phyloP scores from a whole-genome alignment of 2,329 filamentous ascomycete species.

The Aureobasidium sp. region DNA sequence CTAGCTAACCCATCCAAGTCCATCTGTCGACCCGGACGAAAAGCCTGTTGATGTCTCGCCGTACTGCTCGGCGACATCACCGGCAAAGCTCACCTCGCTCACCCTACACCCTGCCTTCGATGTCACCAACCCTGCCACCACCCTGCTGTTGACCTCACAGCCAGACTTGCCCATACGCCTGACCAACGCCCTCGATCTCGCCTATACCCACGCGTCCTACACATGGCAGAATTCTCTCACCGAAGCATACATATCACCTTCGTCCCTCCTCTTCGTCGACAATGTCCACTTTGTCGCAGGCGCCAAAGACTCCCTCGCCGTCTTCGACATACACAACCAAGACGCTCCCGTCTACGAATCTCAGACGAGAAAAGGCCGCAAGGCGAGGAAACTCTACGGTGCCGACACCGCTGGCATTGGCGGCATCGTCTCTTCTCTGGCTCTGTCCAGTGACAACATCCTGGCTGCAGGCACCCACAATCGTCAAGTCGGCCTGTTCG shows the following conservation, averaged over 20 bases:
- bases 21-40: slow-evolving; percentile 19
- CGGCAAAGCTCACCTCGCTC: slow-evolving; percentile 38
- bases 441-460: slow-evolving; percentile 36
- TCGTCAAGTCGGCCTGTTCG: slow-evolving; percentile 49
- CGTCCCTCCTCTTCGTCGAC: slow-evolving; percentile 45
- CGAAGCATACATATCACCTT: slow-evolving; percentile 47
- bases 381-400: slow-evolving; percentile 30
- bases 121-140: slow-evolving; percentile 41
- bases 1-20: slow-evolving; percentile 41
- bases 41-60: background rate
- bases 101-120: slow-evolving; percentile 47
- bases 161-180: slow-evolving; percentile 49
- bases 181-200: slow-evolving; percentile 44
- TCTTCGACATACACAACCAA: slow-evolving; percentile 46
- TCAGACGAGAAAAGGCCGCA: slow-evolving; percentile 37
- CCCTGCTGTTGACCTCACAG: slow-evolving; percentile 43
- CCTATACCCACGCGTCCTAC: slow-evolving; percentile 41
- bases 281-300: slow-evolving; percentile 49
- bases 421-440: slow-evolving; percentile 46
- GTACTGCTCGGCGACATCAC: background rate
- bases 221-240: slow-evolving; percentile 46
- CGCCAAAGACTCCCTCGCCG: slow-evolving; percentile 42
- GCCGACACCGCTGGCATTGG: slow-evolving; percentile 43
- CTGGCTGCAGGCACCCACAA: slow-evolving; percentile 51
- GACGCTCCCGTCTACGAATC: slow-evolving; percentile 38